phyloP scores from a whole-genome alignment of 2,329 filamentous ascomycete species.

The Botryosphaeria dothidea region DNA sequence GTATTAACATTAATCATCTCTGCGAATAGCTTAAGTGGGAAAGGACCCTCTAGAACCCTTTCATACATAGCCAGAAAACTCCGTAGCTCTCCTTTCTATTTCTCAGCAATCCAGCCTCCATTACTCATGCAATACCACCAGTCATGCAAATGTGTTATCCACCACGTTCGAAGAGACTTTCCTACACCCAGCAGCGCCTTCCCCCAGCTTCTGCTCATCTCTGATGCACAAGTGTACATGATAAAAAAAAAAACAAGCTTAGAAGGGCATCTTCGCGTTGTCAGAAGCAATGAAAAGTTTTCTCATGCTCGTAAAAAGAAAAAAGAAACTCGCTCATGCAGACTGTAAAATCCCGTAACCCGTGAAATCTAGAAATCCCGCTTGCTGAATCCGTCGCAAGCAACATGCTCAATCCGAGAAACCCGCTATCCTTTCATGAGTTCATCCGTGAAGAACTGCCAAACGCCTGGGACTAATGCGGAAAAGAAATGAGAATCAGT shows the following conservation, averaged over 20 bases:
- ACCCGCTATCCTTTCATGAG: not conserved
- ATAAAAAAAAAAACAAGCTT: too few relatives aligned
- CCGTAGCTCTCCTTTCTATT: not conserved
- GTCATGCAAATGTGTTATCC: not conserved
- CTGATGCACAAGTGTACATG: too few relatives aligned
- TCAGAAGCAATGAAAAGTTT: not conserved
- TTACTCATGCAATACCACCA: not conserved
- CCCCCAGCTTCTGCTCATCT: not conserved
- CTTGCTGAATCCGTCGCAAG: not conserved
- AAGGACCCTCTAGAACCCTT: too few relatives aligned
- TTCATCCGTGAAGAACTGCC: not conserved
- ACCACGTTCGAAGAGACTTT: not conserved
- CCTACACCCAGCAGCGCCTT: not conserved
- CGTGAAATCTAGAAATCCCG: not conserved
- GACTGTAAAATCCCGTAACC: not conserved
- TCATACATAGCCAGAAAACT: too few relatives aligned
- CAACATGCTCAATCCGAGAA: not conserved
- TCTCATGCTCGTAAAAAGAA: not conserved
- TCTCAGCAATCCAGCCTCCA: not conserved
- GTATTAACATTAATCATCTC: too few relatives aligned
- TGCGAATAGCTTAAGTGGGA: too few relatives aligned
- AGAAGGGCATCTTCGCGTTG: not conserved
- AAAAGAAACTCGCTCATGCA: not conserved
- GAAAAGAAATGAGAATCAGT: not conserved
- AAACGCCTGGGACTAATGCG: conserved; percentile 14